Conservation (phyloP, 2,329 filamentous ascomycete species). For the Apiospora saccharicola region DNA sequence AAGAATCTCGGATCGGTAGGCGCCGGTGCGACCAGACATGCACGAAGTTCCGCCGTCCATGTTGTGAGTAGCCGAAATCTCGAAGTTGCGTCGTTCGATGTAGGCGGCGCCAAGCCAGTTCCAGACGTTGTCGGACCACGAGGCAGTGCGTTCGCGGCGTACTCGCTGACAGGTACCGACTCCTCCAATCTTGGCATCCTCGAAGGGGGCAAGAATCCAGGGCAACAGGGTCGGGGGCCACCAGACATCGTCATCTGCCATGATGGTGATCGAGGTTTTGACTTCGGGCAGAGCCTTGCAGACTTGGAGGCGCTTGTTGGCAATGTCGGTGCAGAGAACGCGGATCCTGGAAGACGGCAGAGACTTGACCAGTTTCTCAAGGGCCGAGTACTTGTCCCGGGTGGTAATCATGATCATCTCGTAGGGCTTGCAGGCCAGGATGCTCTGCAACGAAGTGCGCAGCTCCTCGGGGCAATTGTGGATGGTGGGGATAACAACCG, state of each 20-base stretch:
- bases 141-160: conserved; percentile 69
- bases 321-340: conserved; percentile 80
- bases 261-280: conserved; percentile 82
- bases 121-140: conserved; percentile 71
- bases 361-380: conserved; percentile 71
- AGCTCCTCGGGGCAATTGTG: conserved; percentile 87
- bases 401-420: conserved; percentile 89
- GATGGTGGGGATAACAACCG: conserved; percentile 92
- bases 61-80: conserved; percentile 94
- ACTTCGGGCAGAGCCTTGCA: conserved; percentile 90
- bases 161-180: conserved; percentile 93
- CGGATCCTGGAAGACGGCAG: conserved; percentile 68
- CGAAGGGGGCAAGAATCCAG: conserved; percentile 93
- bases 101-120: conserved; percentile 93
- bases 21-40: conserved; percentile 92
- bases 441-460: conserved; percentile 80
- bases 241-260: conserved; percentile 95
- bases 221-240: conserved; percentile 87
- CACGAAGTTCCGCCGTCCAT: conserved; percentile 96
- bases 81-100: conserved; percentile 93
- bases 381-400: conserved; percentile 74
- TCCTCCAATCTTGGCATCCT: conserved; percentile 82
- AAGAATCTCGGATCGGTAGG: conserved; percentile 88
- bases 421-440: conserved; percentile 72
- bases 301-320: conserved; percentile 95